Evolutionary conservation across 192 early-diverging fungal species (phyloP).

Genomic region (Kappamyces sp.): DNA sequence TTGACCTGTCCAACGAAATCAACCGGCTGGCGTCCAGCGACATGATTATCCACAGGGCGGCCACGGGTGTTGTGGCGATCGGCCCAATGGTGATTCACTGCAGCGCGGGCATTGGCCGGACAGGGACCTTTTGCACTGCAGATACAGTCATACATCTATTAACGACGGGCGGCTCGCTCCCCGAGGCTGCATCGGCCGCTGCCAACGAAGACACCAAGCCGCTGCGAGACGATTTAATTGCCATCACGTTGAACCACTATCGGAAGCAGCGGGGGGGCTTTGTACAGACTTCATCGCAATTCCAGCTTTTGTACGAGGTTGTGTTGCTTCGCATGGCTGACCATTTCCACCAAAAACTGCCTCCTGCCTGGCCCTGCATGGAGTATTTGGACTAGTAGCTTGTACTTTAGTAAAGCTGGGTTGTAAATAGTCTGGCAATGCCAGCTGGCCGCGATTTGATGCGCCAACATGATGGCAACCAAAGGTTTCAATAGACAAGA

Average conservation of each 20-base stretch:
- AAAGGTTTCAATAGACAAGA: too few species aligned
- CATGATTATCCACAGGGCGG: background rate
- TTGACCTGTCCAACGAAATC: slow-evolving; percentile 38
- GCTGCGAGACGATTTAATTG: slow-evolving; percentile 30
- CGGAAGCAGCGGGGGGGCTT: slow-evolving; percentile 39
- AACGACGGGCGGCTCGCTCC: slow-evolving; percentile 13
- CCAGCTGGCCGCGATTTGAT: too few species aligned
- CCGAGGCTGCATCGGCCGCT: slow-evolving; percentile 2
- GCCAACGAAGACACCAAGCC: background rate
- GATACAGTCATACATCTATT: slow-evolving; percentile 33
- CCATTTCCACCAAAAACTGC: slow-evolving; percentile 21
- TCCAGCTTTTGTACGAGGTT: slow-evolving; percentile 52
- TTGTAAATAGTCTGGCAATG: too few species aligned
- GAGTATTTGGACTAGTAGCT: too few species aligned
- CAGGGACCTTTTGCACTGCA: slow-evolving; percentile 48
- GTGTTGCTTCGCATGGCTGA: slow-evolving; percentile 36
- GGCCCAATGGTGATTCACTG: slow-evolving; percentile 55
- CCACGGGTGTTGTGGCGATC: background rate
- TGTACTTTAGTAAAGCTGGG: too few species aligned
- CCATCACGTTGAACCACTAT: slow-evolving; percentile 30
- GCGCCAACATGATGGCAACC: too few species aligned
- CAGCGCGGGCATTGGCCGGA: slow-evolving; percentile 51
- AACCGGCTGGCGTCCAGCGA: slow-evolving; percentile 17
- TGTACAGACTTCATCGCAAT: slow-evolving; percentile 56
- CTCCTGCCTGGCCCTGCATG: background rate